Conservation (phyloP, 1,284 basidiomycete genomes). For the Ustilago crameri region DNA sequence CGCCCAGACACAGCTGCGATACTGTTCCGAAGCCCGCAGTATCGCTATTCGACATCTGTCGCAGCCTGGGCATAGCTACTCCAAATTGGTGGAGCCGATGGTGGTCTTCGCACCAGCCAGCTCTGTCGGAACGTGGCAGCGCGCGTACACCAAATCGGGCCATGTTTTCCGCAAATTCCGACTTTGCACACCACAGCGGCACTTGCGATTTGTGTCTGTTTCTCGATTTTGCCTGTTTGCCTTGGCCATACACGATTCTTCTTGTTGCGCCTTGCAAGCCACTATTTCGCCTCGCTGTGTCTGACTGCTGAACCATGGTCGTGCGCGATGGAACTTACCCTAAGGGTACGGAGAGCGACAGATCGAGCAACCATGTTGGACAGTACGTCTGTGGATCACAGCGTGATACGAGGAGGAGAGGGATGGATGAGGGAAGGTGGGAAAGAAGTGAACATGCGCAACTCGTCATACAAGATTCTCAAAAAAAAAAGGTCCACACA, state of each 20-base stretch:
- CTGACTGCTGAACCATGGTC: neutral
- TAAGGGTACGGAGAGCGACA: conserved; percentile 42
- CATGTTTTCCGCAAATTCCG: neutral
- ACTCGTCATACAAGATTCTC: neutral
- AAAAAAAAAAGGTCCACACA: neutral
- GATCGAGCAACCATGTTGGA: conserved; percentile 49
- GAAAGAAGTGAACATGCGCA: conserved; percentile 6
- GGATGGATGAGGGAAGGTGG: conserved; percentile 3
- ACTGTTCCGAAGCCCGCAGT: too few species aligned
- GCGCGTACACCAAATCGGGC: neutral
- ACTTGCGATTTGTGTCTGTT: neutral
- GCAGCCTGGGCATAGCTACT: neutral
- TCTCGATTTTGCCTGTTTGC: too few species aligned
- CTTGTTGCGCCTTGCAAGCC: neutral
- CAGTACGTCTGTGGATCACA: neutral
- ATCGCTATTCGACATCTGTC: too few species aligned
- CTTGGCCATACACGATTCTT: neutral
- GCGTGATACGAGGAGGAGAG: neutral
- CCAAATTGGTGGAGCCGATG: neutral
- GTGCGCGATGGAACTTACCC: conserved; percentile 29
- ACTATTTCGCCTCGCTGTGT: neutral
- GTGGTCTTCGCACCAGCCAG: neutral
- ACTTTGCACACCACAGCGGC: too few species aligned
- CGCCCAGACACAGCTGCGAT: too few species aligned
- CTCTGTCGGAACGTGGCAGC: neutral